Evolutionary conservation across 2,329 filamentous ascomycete species (phyloP), one percentile per base, ranked within the genome.

Genomic region (Amauroascus verrucosus): DNA sequence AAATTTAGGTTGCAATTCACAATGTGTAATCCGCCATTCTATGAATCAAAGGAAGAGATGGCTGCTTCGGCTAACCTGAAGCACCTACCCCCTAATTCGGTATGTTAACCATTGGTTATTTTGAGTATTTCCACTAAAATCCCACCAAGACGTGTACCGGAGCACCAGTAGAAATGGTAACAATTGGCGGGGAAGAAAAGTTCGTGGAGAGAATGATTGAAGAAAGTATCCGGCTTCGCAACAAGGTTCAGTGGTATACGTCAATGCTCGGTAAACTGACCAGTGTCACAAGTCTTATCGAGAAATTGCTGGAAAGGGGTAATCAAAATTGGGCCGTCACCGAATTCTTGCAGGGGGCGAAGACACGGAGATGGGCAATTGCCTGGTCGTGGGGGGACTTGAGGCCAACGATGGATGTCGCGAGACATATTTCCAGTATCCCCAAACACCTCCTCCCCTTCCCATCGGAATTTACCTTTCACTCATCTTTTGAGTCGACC

Each of bases 1-100:
- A 40, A 20, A 14, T 37, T 22, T 8, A 75, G 73, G 2, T 74
- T 95, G 41, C 84, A 91, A 64, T 96, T 97, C 65, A 82, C 81
- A 55, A 94, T 97, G 82, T 91, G 85, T 58, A 98, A 98, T 60
- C 93, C 93, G 0, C 93, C 93, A 0, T 98, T 98, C 71, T 97
- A 96, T 72, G 69, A 75, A n/a, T 89, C 86, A 0, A 71, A 78
- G 2, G 69, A 76, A 4, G 88, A 94, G 48, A 79, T 96, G 68
- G 60, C 77, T 2, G 70, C 73, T 3, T 84, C 84, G 1, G 84
- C 86, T 0, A 67, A 74, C 14, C 69, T 76, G 35, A 95, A 96
- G 67, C 70, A 76, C 2, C 75, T 77, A 0, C 82, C 82, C 0
- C 85, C 90, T 0, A 80, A 80, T 53, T 85, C 86, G 0, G 82